Percentiles rank a stretch among this genome's conserved stretches.
phyloP scores from a whole-genome alignment of 1,284 basidiomycete species.

The Peniophora sp. region DNA sequence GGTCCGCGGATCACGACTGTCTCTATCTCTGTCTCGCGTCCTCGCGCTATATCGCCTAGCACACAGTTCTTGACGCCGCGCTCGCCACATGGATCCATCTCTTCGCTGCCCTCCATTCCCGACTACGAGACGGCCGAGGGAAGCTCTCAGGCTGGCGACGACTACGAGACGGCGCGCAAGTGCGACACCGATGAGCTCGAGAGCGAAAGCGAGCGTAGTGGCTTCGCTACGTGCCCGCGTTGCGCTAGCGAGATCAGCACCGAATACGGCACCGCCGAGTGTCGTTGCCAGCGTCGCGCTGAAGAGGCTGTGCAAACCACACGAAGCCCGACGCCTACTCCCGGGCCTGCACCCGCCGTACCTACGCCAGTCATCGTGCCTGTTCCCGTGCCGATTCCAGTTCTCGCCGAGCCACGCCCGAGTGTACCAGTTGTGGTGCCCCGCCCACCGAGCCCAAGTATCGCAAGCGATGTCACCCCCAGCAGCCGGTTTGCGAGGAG shows the following conservation, averaged over 20 bases:
- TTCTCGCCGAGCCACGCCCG: not conserved
- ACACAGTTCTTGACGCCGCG: slow-evolving; percentile 16
- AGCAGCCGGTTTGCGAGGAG: too few species aligned
- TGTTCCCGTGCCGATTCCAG: not conserved
- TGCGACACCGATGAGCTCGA: slow-evolving; percentile 19
- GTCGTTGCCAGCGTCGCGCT: slow-evolving; percentile 13
- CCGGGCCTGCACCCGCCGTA: not conserved
- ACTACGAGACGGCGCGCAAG: slow-evolving; percentile 39
- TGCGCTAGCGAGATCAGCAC: slow-evolving; percentile 21
- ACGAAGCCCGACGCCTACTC: not conserved
- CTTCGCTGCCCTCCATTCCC: slow-evolving; percentile 42
- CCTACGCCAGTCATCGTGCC: not conserved
- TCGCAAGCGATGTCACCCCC: too few species aligned
- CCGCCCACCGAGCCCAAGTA: too few species aligned
- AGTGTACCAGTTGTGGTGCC: too few species aligned
- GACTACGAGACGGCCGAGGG: slow-evolving; percentile 46
- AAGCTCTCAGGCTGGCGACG: slow-evolving; percentile 22
- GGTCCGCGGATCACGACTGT: too few species aligned
- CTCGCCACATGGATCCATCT: slow-evolving; percentile 34
- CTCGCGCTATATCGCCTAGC: too few species aligned
- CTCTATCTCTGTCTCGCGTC: too few species aligned
- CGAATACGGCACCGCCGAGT: slow-evolving; percentile 35
- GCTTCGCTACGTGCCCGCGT: slow-evolving; percentile 13
- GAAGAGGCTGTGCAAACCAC: slow-evolving; percentile 10
- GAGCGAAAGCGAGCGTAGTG: not conserved